Conservation (phyloP, 2,329 filamentous ascomycete genomes). For the Penicillium psychrosexuale region DNA sequence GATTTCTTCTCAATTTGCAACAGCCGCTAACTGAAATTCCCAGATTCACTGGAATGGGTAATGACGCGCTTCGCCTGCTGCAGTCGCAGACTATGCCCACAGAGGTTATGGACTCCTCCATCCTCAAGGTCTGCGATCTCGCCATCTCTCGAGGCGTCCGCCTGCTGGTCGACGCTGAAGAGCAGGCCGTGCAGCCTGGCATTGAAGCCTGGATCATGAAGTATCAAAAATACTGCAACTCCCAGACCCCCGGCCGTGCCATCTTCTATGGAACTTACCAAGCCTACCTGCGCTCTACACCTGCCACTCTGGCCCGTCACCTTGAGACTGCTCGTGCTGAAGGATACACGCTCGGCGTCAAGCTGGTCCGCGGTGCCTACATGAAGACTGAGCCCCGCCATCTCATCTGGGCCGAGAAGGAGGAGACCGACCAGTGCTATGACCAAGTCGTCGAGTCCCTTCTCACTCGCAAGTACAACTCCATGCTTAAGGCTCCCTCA, state of each 20-base stretch:
- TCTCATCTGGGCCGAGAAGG: conserved; percentile 48
- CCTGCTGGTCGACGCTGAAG: conserved; percentile 55
- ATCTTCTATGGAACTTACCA: conserved; percentile 58
- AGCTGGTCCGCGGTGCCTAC: conserved; percentile 55
- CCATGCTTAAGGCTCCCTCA: conserved; percentile 48
- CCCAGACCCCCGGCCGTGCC: conserved; percentile 41
- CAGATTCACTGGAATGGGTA: conserved; percentile 48
- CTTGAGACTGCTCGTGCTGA: conserved; percentile 46
- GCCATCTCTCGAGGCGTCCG: conserved; percentile 44
- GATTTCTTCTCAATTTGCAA: too few species aligned
- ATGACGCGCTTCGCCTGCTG: conserved; percentile 42
- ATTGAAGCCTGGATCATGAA: conserved; percentile 55
- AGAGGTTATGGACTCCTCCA: conserved; percentile 40
- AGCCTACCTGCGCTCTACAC: conserved; percentile 52
- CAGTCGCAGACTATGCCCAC: conserved; percentile 41
- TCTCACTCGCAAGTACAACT: conserved; percentile 58
- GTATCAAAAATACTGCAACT: conserved; percentile 54
- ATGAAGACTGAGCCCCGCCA: conserved; percentile 49
- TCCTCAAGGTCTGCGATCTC: conserved; percentile 45
- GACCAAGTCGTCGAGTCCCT: conserved; percentile 56
- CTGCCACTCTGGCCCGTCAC: conserved; percentile 46
- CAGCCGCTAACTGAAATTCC: too few species aligned
- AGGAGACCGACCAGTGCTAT: conserved; percentile 52
- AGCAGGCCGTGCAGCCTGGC: conserved; percentile 50
- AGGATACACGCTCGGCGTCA: conserved; percentile 52